These are phyloP conservation scores for Lipomyces yamanashiensis DNA, from an alignment of 805 yeast genomes.

Conservation along the genomic window DNA sequence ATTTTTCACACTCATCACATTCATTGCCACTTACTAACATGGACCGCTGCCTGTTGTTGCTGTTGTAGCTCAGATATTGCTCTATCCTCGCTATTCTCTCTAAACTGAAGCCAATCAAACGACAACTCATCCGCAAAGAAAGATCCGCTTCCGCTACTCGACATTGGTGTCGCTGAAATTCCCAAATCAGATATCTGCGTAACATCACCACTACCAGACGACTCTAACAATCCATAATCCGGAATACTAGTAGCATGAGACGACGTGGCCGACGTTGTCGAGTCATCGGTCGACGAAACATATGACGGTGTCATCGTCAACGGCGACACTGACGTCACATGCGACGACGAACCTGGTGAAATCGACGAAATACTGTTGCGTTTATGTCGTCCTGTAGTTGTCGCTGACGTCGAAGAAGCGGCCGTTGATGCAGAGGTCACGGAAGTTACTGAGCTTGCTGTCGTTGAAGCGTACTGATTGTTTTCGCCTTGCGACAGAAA, in stretches of 20 bases:
- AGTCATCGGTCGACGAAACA: no score
- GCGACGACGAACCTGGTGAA: slow-evolving; percentile 1
- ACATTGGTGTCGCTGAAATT: background rate
- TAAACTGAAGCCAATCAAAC: slow-evolving; percentile 5
- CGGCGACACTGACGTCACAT: background rate
- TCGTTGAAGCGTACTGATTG: background rate
- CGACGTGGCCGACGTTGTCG: background rate
- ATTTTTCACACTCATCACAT: no score
- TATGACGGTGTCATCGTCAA: background rate
- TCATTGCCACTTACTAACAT: no score
- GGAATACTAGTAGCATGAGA: slow-evolving; percentile 1
- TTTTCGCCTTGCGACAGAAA: slow-evolving; percentile 2
- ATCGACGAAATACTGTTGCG: background rate
- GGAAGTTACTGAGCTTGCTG: background rate
- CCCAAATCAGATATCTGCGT: background rate
- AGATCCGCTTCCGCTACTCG: background rate
- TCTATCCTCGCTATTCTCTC: background rate
- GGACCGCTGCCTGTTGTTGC: no score
- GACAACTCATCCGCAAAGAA: background rate
- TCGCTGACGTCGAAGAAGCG: no score
- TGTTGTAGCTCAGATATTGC: no score
- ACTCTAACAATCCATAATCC: background rate
- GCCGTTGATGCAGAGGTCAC: no score
- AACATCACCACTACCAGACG: background rate
- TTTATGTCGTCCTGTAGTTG: background rate